Evolutionary conservation across 2,329 filamentous ascomycete genomes (phyloP).

Genomic region (Fusarium siculi): DNA sequence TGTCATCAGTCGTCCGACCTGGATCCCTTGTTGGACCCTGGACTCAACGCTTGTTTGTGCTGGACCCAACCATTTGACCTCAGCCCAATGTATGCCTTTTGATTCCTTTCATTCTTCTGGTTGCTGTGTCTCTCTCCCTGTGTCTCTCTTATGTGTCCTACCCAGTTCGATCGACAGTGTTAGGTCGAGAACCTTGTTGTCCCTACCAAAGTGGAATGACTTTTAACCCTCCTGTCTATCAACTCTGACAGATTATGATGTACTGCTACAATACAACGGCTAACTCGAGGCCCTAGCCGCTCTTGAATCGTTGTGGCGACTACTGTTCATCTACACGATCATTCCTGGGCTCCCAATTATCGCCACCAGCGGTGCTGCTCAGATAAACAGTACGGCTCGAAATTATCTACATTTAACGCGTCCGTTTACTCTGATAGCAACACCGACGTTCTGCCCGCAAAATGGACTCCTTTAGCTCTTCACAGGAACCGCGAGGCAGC

Average conservation of each 20-base stretch:
- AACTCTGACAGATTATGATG: not conserved
- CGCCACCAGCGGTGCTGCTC: not conserved
- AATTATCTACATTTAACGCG: not conserved
- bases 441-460: not conserved
- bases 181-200: not conserved
- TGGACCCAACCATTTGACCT: not conserved
- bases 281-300: constrained; percentile 4
- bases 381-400: constrained; percentile 1
- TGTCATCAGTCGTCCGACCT: not conserved
- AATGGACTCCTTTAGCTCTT: constrained; percentile 24
- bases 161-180: not conserved
- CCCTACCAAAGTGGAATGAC: not conserved
- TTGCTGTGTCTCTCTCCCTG: not conserved
- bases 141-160: not conserved
- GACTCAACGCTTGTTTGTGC: not conserved
- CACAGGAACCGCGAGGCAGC: constrained; percentile 1
- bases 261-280: not conserved
- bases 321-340: not conserved
- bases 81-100: constrained; percentile 22
- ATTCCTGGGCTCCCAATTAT: not conserved
- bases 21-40: constrained; percentile 26
- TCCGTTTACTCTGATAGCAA: not conserved
- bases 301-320: not conserved
- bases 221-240: not conserved
- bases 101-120: not conserved